Base-by-base conservation (phyloP, 495 filamentous ascomycete species). In the Penicillium roqueforti region DNA sequence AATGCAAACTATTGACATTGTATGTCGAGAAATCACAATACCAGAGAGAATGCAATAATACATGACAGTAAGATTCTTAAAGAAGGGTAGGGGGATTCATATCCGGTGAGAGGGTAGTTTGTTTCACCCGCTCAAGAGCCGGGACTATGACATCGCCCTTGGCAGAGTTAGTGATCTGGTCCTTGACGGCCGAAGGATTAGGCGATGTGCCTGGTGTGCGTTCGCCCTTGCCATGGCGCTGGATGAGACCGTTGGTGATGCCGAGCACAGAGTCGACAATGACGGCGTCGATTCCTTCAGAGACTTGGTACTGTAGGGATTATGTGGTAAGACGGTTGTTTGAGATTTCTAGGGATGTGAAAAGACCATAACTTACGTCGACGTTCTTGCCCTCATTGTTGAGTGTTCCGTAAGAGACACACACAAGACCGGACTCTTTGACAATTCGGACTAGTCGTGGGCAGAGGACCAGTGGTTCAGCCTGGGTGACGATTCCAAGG, bases 361-460 rank as follows among this genome's bases (percentile, higher is more conserved):
- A 34, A 34, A 7, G 14, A 6, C 14, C 10, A n/a, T 37, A 11
- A 75, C 84, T 70, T 75, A 93, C 87, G 76, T 92, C 85, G 14
- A 95, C 91, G 55, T 93, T 86, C 37, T 76, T 74, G 16, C 87
- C 81, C 25, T 96, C 84, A 58, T 99, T 97, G 64, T 99, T 99
- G 62, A 88, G 69, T 29, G 73, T 70, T 31, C 93, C 93, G 62
- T 99, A 99, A 36, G 88, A 93, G n/a, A 97, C 90, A 63, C 95
- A 97, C 4, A 97, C 91, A 43, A 99, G 71, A 13, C 93, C 93
- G 20, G 82, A 88, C 71, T 95, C 89, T 73, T 97, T 97, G 14
- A 99, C 90, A n/a, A 96, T 91, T 59, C 84, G 87, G 11, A 99
- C 90, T 47, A 99, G 71, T n/a, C 95, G 76, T 14, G 95, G 95